Base-by-base conservation (phyloP, 768 basidiomycete species). In the Hericium coralloides region DNA sequence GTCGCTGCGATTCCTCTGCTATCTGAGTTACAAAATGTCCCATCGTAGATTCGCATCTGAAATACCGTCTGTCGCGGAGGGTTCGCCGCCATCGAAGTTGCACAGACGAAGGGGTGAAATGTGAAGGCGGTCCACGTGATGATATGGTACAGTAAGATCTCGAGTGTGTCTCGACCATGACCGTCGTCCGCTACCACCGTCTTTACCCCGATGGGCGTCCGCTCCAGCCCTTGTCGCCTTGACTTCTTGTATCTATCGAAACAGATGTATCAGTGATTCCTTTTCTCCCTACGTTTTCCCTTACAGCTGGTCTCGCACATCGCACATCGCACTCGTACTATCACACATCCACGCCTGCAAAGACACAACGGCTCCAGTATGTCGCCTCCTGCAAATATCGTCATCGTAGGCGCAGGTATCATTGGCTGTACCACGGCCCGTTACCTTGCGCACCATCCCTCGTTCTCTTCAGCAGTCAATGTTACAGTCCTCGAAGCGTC, bases 381-480 rank as follows among this genome's bases (percentile, higher is more conserved):
- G 52, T 36, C 48, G 38, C 17, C 48, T 8, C 49, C 55, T 15
- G 39, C 39, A 25, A 63, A 81, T 51, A 84, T 94, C 55, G 79
- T 89, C 31, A 81, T 95, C 58, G 76, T 95, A 59, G 92, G 92
- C 25, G 92, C 85, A 20, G 92, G 92, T 0, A 92, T 94, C 62
- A 87, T 93, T 41, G 92, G 92, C 9, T 84, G 85, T 57, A 86
- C 85, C 1, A 88, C 85, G 0, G 90, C 91, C 14, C 93, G 89
- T 73, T 92, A 88, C 68, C 75, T 92, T 53, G 72, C 85, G 14
- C 75, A 75, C 22, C 82, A 86, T 59, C 79, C 80, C 3, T 70
- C 68, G 9, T 81, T 76, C 63, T 64, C 72, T 15, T 58, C 72
- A 3, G 58, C 70, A 10, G 31, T 31, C 31, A 74, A 68, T 25